These are phyloP conservation scores for Sequoiadendron giganteum DNA, from an alignment of 75 land plant genomes.

Conservation along the genomic window DNA sequence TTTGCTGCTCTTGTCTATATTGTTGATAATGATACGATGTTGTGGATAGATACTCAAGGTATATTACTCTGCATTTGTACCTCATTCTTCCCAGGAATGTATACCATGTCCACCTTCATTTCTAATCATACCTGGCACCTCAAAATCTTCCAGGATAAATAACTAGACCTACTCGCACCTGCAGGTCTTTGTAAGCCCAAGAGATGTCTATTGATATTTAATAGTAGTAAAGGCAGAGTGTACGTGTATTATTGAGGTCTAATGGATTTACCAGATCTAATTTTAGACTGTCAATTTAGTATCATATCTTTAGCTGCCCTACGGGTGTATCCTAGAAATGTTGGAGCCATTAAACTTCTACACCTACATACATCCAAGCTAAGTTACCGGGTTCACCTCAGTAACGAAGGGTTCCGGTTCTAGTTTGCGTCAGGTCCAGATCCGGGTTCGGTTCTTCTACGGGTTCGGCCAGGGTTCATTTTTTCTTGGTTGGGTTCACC, in stretches of 20 bases:
- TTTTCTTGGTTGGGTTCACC: no score
- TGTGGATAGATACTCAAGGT: no score
- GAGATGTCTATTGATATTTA: neutral
- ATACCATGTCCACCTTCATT: neutral
- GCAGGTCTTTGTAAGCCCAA: neutral
- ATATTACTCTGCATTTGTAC: neutral
- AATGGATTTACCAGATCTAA: neutral
- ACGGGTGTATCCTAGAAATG: neutral
- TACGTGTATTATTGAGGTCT: neutral
- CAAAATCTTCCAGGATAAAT: neutral
- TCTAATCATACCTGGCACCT: neutral
- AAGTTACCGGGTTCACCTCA: no score
- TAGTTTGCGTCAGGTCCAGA: no score
- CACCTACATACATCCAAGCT: neutral
- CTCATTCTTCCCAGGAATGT: neutral
- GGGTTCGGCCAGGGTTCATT: no score
- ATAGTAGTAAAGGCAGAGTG: neutral
- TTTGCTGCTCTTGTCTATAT: no score
- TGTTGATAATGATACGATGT: no score
- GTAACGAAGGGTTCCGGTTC: no score
- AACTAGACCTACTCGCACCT: neutral
- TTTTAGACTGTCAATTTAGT: no score
- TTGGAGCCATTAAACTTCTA: neutral
- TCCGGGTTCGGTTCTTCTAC: no score
- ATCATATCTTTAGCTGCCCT: neutral